These are phyloP conservation scores for Babesia sp. DNA, from an alignment of 169 alveolate genomes.

Conservation along the genomic window DNA sequence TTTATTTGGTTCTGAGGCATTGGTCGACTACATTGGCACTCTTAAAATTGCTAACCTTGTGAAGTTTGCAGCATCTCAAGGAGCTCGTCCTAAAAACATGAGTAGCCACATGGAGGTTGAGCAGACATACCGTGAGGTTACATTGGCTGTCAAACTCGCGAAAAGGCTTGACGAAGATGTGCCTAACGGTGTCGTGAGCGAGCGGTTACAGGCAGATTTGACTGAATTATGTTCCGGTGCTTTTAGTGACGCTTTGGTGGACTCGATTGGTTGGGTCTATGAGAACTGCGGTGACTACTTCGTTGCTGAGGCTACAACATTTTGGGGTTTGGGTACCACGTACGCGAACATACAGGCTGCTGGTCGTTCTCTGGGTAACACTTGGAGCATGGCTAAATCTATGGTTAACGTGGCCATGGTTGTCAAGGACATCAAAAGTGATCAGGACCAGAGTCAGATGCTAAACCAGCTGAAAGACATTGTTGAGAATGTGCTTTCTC, in stretches of 20 bases:
- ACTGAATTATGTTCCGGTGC: conserved; percentile 41
- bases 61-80: conserved; percentile 34
- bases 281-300: conserved; percentile 67
- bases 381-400: conserved; percentile 54
- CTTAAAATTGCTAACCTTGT: conserved; percentile 61
- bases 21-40: conserved; percentile 71
- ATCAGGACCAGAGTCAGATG: conserved; percentile 15
- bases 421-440: conserved; percentile 12
- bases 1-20: conserved; percentile 72
- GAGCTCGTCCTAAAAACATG: background rate
- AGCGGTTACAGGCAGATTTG: conserved; percentile 38
- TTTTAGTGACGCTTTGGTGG: conserved; percentile 68
- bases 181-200: conserved; percentile 39
- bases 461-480: conserved; percentile 49
- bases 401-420: conserved; percentile 42
- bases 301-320: conserved; percentile 73
- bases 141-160: conserved; percentile 64
- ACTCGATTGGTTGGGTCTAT: conserved; percentile 79
- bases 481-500: conserved; percentile 52
- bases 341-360: conserved; percentile 68
- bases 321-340: conserved; percentile 77
- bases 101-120: conserved; percentile 56
- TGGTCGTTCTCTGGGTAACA: conserved; percentile 64
- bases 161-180: conserved; percentile 52
- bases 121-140: conserved; percentile 68